These are phyloP conservation scores for Neofusicoccum laricinum DNA, from an alignment of 2,329 filamentous ascomycete genomes.

Conservation along the genomic window DNA sequence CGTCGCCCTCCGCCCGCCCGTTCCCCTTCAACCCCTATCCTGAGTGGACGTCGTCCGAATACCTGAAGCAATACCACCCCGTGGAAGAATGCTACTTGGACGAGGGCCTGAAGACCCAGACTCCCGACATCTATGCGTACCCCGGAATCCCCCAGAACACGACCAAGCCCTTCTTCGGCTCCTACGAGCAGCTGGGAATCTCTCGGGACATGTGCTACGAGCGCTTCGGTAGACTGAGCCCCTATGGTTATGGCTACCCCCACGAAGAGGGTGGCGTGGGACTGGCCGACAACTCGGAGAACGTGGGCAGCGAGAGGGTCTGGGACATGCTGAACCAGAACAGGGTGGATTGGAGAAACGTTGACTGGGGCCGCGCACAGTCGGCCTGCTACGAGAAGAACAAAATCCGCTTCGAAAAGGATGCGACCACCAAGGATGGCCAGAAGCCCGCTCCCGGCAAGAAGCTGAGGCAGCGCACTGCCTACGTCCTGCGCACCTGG, in stretches of 20 bases:
- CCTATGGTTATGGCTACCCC: conserved; percentile 51
- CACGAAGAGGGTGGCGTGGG: conserved; percentile 49
- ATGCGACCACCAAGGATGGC: conserved; percentile 25
- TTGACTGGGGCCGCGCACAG: conserved; percentile 50
- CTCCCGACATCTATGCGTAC: conserved; percentile 66
- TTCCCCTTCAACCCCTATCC: conserved; percentile 46
- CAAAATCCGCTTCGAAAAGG: conserved; percentile 43
- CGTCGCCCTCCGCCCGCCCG: conserved; percentile 33
- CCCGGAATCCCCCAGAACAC: conserved; percentile 51
- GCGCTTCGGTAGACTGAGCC: conserved; percentile 48
- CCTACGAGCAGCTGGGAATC: conserved; percentile 47
- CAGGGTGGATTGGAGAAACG: conserved; percentile 46
- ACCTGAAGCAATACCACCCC: conserved; percentile 48
- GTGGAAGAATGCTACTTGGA: conserved; percentile 64
- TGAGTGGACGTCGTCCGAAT: conserved; percentile 41
- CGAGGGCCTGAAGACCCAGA: conserved; percentile 46
- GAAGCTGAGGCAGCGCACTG: conserved; percentile 60
- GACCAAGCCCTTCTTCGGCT: conserved; percentile 48
- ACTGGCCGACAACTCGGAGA: conserved; percentile 42
- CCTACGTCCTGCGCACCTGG: conserved; percentile 80
- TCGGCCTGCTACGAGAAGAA: conserved; percentile 50
- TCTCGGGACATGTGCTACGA: conserved; percentile 51
- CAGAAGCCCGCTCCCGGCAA: conserved; percentile 29
- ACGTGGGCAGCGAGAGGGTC: conserved; percentile 44
- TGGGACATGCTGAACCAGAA: conserved; percentile 58